Conservation (phyloP, 169 alveolate species). For the Plasmodium adleri region DNA sequence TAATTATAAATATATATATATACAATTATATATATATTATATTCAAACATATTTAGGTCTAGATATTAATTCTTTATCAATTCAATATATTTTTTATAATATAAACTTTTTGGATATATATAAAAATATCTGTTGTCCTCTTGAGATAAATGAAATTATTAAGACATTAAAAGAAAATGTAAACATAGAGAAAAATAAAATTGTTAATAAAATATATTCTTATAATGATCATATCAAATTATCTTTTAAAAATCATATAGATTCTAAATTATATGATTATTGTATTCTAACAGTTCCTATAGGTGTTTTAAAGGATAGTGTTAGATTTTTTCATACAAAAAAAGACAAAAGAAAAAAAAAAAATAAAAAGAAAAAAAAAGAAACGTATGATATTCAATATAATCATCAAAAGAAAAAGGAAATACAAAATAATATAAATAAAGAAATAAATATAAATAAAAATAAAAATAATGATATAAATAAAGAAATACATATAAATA, state of each 20-base stretch:
- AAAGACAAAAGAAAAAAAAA: background rate
- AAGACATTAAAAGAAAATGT: conserved; percentile 26
- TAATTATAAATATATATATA: conserved; percentile 6
- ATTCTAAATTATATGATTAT: conserved; percentile 34
- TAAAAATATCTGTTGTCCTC: conserved; percentile 30
- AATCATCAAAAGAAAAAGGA: too few species aligned
- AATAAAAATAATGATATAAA: too few species aligned
- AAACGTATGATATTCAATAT: background rate
- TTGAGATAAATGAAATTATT: conserved; percentile 26
- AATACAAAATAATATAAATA: too few species aligned
- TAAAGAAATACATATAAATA: too few species aligned
- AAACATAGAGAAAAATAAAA: conserved; percentile 48
- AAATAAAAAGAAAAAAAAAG: background rate
- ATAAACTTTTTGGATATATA: conserved; percentile 24
- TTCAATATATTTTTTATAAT: conserved; percentile 55
- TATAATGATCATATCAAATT: conserved; percentile 36
- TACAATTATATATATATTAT: conserved; percentile 26
- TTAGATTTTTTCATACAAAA: background rate
- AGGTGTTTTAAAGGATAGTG: conserved; percentile 61
- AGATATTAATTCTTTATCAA: conserved; percentile 23
- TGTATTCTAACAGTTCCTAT: conserved; percentile 64
- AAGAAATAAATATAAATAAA: too few species aligned
- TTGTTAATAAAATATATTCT: conserved; percentile 66
- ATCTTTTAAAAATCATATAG: conserved; percentile 30
- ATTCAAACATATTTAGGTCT: conserved; percentile 28